phyloP scores from a whole-genome alignment of 345 rosid species.

The Linum trigynum region DNA sequence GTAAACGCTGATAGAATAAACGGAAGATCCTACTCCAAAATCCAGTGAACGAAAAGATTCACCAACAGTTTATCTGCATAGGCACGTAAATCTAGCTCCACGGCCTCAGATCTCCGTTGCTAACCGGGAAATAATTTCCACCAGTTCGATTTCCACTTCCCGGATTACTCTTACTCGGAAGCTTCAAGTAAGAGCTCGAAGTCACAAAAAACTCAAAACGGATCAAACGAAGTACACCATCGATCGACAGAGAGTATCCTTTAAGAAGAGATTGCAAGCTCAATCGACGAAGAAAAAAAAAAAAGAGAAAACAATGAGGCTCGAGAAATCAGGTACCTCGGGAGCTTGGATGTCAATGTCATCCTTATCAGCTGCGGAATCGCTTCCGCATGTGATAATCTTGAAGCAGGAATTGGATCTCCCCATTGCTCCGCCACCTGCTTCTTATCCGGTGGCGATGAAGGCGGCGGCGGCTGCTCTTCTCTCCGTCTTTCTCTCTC shows the following conservation, averaged over 20 bases:
- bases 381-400: conserved; percentile 59
- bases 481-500: background rate
- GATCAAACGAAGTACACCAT: background rate
- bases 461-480: too few species aligned
- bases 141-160: background rate
- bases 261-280: background rate
- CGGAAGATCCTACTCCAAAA: too few species aligned
- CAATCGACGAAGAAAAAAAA: background rate
- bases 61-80: too few species aligned
- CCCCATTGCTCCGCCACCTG: conserved; percentile 34
- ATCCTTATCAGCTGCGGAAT: conserved; percentile 31
- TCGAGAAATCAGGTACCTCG: conserved; percentile 28
- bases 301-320: background rate
- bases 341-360: conserved; percentile 29
- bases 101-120: too few species aligned
- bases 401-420: conserved; percentile 71
- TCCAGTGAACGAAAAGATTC: too few species aligned
- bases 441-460: background rate
- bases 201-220: background rate
- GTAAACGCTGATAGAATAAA: too few species aligned
- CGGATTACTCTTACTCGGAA: background rate
- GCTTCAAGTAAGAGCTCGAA: background rate
- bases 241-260: background rate
- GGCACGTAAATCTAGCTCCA: too few species aligned
- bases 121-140: too few species aligned